These are phyloP conservation scores for Starmerella kuoi DNA, from an alignment of 805 yeast species.

Conservation along the genomic window DNA sequence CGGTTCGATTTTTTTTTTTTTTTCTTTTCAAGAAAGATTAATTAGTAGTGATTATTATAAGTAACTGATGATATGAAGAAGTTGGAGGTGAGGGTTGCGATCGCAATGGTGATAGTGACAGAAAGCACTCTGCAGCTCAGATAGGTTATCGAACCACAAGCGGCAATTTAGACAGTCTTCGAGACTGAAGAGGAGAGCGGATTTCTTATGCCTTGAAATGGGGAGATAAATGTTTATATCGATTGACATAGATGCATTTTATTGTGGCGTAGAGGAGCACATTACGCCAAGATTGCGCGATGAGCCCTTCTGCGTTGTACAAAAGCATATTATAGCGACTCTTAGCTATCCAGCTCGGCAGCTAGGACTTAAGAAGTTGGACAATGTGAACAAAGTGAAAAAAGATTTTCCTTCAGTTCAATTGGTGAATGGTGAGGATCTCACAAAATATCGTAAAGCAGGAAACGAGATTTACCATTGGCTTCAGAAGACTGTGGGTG, in stretches of 20 bases:
- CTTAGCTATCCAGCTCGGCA: constrained; percentile 27
- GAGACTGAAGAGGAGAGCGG: too few species aligned
- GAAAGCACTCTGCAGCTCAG: too few species aligned
- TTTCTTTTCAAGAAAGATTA: background rate
- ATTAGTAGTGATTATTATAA: too few species aligned
- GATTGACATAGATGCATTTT: constrained; percentile 29
- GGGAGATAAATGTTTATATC: constrained; percentile 22
- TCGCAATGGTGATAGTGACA: too few species aligned
- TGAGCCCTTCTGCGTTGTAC: constrained; percentile 26
- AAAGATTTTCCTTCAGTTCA: constrained; percentile 21
- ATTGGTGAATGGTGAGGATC: constrained; percentile 26
- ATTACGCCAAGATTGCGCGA: constrained; percentile 22
- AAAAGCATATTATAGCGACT: constrained; percentile 27
- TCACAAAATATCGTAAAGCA: constrained; percentile 25
- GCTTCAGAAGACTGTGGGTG: constrained; percentile 16
- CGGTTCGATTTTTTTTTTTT: background rate
- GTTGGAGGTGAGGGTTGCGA: too few species aligned
- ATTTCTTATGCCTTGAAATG: too few species aligned
- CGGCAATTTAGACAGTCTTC: too few species aligned
- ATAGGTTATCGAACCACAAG: too few species aligned
- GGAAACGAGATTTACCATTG: constrained; percentile 24
- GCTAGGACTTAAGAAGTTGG: constrained; percentile 25
- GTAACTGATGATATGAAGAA: too few species aligned
- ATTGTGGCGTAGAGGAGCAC: constrained; percentile 28
- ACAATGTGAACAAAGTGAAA: constrained; percentile 13